Percentiles rank a stretch among this genome's conserved stretches.
phyloP scores from a whole-genome alignment of 1,284 basidiomycete genomes.

The Stygiomarasmius scandens region DNA sequence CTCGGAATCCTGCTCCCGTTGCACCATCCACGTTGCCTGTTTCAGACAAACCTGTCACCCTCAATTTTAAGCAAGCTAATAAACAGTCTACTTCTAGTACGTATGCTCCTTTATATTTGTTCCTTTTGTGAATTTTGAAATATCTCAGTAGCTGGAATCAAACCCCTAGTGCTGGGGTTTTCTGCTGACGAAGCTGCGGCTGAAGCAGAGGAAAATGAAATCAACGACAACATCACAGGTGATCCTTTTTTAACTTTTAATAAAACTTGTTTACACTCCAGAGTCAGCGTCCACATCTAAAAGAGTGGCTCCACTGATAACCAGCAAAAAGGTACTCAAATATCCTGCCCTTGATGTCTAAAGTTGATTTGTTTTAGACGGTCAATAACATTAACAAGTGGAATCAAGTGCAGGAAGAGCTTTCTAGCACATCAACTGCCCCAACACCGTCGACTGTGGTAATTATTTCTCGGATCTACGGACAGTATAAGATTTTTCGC shows the following conservation, averaged over 20 bases:
- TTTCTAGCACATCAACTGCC: conserved; percentile 47
- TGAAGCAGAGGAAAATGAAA: conserved; percentile 36
- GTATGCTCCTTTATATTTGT: conserved; percentile 13
- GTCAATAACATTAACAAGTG: conserved; percentile 91
- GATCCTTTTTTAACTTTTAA: conserved; percentile 18
- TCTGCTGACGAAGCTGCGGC: conserved; percentile 47
- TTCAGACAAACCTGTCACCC: conserved; percentile 76
- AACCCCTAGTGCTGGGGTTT: conserved; percentile 56
- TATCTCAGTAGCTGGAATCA: conserved; percentile 28
- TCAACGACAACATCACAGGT: conserved; percentile 56
- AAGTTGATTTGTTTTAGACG: conserved; percentile 50
- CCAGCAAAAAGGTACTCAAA: conserved; percentile 80
- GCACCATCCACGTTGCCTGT: conserved; percentile 68
- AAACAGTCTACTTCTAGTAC: conserved; percentile 41
- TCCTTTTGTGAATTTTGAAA: conserved; percentile 3
- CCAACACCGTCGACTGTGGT: conserved; percentile 38
- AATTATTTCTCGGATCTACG: conserved; percentile 31
- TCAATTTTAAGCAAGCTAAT: conserved; percentile 64
- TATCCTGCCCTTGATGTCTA: background rate
- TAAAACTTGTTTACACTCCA: conserved; percentile 4
- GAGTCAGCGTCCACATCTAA: conserved; percentile 59
- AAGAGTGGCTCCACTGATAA: conserved; percentile 81
- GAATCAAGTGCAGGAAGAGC: conserved; percentile 90
- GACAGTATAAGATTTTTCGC: conserved; percentile 23
- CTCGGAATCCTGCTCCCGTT: conserved; percentile 32